Conservation (phyloP, 2,329 filamentous ascomycete species). For the Hypoxylon sp. region DNA sequence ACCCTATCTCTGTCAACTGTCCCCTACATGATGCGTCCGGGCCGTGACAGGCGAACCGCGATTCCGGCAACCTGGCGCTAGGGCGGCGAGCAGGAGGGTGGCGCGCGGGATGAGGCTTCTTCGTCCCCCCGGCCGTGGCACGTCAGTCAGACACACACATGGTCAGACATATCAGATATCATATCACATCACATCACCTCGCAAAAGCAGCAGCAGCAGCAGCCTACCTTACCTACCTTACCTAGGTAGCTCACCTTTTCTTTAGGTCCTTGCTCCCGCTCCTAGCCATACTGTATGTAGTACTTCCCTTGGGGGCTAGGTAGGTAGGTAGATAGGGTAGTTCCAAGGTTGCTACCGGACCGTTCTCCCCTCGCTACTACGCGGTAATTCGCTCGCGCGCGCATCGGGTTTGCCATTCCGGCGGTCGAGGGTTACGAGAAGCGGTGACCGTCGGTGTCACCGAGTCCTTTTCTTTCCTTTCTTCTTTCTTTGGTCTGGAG, state of each 20-base stretch:
- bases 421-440: background rate
- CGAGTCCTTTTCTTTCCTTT: background rate
- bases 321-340: too few species aligned
- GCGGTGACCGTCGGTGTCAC: slow-evolving; percentile 18
- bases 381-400: background rate
- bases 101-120: background rate
- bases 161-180: slow-evolving; percentile 1
- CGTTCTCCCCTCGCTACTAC: slow-evolving; percentile 3
- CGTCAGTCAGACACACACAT: background rate
- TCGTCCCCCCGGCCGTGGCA: background rate
- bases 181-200: background rate
- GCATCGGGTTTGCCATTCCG: slow-evolving; percentile 8
- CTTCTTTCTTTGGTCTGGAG: background rate
- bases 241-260: background rate
- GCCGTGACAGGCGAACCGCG: slow-evolving; percentile 24
- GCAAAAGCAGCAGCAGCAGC: background rate
- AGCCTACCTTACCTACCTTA: background rate
- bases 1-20: slow-evolving; percentile 11
- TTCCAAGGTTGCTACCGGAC: background rate
- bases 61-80: slow-evolving; percentile 6
- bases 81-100: background rate
- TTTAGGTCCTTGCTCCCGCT: too few species aligned
- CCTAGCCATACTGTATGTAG: too few species aligned
- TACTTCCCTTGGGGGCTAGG: background rate
- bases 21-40: slow-evolving; percentile 24